Evolutionary conservation across 2,329 filamentous ascomycete species (phyloP).

Genomic region (Shiraia sp.): DNA sequence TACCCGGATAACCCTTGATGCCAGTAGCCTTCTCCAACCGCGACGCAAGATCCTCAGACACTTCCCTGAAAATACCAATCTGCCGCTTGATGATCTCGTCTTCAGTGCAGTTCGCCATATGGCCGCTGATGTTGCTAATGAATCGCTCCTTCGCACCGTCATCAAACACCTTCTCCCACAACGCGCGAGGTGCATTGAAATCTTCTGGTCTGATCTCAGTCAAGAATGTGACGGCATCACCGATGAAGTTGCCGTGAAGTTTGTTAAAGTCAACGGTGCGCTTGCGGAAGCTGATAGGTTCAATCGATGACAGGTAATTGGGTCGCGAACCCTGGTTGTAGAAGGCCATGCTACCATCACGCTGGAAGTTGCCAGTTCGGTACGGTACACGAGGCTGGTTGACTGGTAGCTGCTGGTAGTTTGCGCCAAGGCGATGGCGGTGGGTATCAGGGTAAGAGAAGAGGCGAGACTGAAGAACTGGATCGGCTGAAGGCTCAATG

Average conservation of each 20-base stretch:
- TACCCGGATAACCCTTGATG: conserved; percentile 63
- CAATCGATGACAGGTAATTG: conserved; percentile 59
- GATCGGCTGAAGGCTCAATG: conserved; percentile 70
- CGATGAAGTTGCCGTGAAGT: conserved; percentile 55
- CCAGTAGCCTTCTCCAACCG: conserved; percentile 66
- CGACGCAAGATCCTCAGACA: conserved; percentile 60
- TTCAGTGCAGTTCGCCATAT: conserved; percentile 62
- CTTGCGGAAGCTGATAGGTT: conserved; percentile 55
- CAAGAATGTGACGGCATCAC: conserved; percentile 55
- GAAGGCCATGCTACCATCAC: conserved; percentile 72
- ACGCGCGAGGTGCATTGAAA: conserved; percentile 59
- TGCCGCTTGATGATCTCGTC: conserved; percentile 66
- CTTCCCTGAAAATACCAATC: conserved; percentile 68
- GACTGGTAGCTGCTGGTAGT: conserved; percentile 63
- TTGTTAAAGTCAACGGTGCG: conserved; percentile 54
- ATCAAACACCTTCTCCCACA: conserved; percentile 67
- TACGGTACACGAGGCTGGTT: conserved; percentile 60
- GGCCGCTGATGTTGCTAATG: conserved; percentile 63
- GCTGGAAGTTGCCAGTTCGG: conserved; percentile 66
- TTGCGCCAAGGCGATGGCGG: conserved; percentile 60
- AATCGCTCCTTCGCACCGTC: conserved; percentile 62
- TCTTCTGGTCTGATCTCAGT: conserved; percentile 58
- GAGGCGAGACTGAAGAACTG: conserved; percentile 69
- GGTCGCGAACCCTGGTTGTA: conserved; percentile 66
- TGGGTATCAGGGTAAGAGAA: conserved; percentile 73